These are phyloP conservation scores for Paraphoma sp. DNA, from an alignment of 2,329 filamentous ascomycete species.

Conservation along the genomic window DNA sequence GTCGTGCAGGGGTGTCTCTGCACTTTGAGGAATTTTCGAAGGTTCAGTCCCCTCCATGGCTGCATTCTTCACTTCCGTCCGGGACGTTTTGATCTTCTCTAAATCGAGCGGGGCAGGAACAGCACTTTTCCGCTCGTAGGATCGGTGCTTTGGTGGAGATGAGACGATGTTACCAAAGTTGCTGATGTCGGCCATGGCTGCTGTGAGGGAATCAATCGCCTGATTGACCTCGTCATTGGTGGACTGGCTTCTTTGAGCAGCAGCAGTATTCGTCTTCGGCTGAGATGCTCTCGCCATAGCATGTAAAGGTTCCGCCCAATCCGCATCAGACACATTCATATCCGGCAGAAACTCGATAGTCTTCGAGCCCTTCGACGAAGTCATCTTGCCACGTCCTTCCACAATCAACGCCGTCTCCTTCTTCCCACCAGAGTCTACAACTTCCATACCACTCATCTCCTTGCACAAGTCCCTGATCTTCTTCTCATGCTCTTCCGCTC, in stretches of 20 bases:
- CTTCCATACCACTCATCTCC: neutral
- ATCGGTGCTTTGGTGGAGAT: neutral
- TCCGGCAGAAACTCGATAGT: neutral
- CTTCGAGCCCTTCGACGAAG: neutral
- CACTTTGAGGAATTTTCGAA: neutral
- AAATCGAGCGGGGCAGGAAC: neutral
- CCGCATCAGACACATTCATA: neutral
- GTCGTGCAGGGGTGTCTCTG: neutral
- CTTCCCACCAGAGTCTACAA: neutral
- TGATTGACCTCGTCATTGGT: neutral
- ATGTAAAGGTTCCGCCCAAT: constrained; percentile 1
- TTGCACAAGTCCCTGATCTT: neutral
- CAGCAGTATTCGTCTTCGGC: neutral
- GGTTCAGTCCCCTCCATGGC: neutral
- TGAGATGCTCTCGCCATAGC: neutral
- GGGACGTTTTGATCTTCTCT: neutral
- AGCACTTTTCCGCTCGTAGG: constrained; percentile 2
- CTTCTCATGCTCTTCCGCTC: constrained; percentile 6
- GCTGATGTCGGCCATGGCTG: neutral
- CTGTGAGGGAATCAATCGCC: neutral
- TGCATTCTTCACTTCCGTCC: neutral
- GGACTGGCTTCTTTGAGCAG: neutral
- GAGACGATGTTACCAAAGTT: neutral
- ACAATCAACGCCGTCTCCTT: neutral
- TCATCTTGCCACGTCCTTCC: neutral